Percentiles rank a stretch among this genome's conserved stretches.
These are phyloP conservation scores for Allium sativum DNA, from an alignment of 106 monocot genomes.

Conservation along the genomic window DNA sequence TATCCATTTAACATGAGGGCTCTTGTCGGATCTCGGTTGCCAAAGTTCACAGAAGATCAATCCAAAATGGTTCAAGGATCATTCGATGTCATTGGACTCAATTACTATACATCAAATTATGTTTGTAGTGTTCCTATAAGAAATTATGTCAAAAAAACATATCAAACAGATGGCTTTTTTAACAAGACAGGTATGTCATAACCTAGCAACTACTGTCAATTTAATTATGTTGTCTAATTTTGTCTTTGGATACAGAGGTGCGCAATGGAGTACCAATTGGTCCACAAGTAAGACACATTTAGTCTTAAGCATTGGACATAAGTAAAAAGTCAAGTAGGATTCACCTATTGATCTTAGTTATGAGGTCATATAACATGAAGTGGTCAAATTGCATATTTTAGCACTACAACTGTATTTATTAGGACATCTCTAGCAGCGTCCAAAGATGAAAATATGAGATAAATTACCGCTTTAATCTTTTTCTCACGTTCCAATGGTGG, in stretches of 20 bases:
- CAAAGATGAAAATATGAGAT: no score
- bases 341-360: no score
- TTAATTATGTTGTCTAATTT: background rate
- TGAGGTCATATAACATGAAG: no score
- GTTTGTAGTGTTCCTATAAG: background rate
- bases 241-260: background rate
- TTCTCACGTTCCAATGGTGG: no score
- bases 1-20: slow-evolving; percentile 44
- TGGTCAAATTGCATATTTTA: no score
- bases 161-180: background rate
- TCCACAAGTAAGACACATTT: slow-evolving; percentile 1
- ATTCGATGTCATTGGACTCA: slow-evolving; percentile 46
- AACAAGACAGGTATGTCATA: slow-evolving; percentile 1
- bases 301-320: no score
- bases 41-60: slow-evolving; percentile 19
- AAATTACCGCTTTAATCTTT: no score
- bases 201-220: no score
- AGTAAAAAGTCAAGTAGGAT: no score
- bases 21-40: slow-evolving; percentile 27
- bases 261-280: slow-evolving; percentile 8
- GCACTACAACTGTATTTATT: no score
- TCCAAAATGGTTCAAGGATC: slow-evolving; percentile 26
- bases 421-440: no score
- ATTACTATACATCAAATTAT: slow-evolving; percentile 25
- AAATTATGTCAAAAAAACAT: background rate